phyloP scores from a whole-genome alignment of 1,139 yeast genomes.

The Magnusiomyces paraingens region DNA sequence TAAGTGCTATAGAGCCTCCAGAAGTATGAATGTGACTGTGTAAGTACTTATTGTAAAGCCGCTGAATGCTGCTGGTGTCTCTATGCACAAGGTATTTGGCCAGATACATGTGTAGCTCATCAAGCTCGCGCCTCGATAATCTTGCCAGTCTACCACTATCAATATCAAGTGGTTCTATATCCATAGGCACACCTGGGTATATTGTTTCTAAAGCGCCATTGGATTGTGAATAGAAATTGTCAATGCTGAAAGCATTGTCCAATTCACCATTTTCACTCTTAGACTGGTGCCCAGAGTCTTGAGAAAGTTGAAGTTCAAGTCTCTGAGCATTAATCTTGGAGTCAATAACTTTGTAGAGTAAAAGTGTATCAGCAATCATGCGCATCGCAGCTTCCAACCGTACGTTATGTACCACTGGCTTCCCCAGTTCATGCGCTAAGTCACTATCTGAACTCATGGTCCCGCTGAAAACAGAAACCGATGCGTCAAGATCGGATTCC shows the following conservation, averaged over 20 bases:
- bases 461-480: too few relatives aligned
- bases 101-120: conserved; percentile 1
- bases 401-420: conserved; percentile 20
- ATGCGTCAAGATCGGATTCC: too few relatives aligned
- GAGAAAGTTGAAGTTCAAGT: conserved; percentile 7
- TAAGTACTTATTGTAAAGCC: too few relatives aligned
- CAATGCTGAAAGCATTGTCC: too few relatives aligned
- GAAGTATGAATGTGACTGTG: too few relatives aligned
- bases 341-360: conserved; percentile 26
- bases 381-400: conserved; percentile 26
- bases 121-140: not conserved
- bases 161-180: not conserved
- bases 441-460: conserved; percentile 12
- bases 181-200: not conserved
- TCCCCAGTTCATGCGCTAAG: conserved; percentile 22
- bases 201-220: not conserved
- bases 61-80: not conserved
- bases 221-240: too few relatives aligned
- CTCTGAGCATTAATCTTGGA: conserved; percentile 10
- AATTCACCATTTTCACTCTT: not conserved
- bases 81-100: not conserved
- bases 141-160: not conserved
- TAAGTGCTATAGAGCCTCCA: too few relatives aligned
- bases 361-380: conserved; percentile 26
- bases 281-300: not conserved